Evolutionary conservation across 78 protist genomes (phyloP).

Genomic region (slime mould (Dictyostelium discoideum)): dicty_2.7 NC_007091.3:4429501-4430000

Average conservation of each 20-base stretch:
- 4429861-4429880: not conserved
- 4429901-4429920: not conserved
- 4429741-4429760: no score
- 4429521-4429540: not conserved
- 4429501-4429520: not conserved
- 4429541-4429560: not conserved
- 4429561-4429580: not conserved
- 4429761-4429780: no score
- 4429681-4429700: not conserved
- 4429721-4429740: not conserved
- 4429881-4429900: not conserved
- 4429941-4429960: no score
- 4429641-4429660: not conserved
- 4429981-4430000: not conserved
- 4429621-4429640: not conserved
- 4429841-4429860: not conserved
- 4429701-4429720: not conserved
- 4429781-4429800: not conserved
- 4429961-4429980: no score
- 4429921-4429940: not conserved
- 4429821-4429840: no score
- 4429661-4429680: not conserved
- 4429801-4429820: not conserved
- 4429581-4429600: no score
- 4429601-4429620: not conserved